Evolutionary conservation across 176 grass and related monocot species (phyloP).

Genomic region (Miscanthus lutarioriparius): DNA sequence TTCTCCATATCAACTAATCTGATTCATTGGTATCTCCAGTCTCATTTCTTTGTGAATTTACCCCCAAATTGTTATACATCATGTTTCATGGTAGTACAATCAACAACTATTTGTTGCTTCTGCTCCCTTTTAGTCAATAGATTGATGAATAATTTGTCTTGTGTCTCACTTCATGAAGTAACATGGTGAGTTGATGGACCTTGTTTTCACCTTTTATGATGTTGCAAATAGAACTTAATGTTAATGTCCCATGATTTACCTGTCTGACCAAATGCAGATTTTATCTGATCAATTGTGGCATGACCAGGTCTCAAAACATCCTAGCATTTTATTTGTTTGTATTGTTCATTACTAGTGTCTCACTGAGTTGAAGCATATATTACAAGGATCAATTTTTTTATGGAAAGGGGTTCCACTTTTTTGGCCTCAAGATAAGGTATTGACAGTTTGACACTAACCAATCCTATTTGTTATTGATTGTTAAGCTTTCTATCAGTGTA

Average conservation of each 20-base stretch:
- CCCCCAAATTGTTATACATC: not conserved
- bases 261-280: not conserved
- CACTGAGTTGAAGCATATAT: not conserved
- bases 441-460: not conserved
- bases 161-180: not conserved
- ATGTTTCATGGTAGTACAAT: too few species aligned
- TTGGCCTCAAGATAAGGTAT: conserved; percentile 2
- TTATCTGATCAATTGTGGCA: conserved; percentile 1
- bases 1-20: not conserved
- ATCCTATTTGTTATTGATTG: conserved; percentile 24
- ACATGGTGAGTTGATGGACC: not conserved
- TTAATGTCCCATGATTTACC: not conserved
- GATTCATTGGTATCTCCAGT: conserved; percentile 12
- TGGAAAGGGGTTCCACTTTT: not conserved
- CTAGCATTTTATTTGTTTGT: not conserved
- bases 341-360: not conserved
- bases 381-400: not conserved
- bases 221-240: not conserved
- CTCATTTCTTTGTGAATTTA: not conserved
- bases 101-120: not conserved
- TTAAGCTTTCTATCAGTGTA: not conserved
- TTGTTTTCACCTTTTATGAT: not conserved
- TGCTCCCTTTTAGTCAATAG: not conserved
- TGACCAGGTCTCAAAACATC: not conserved
- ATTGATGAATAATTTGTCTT: not conserved